These are phyloP conservation scores for Ampelocalamus luodianensis DNA, from an alignment of 176 grass and related monocot species.

Conservation along the genomic window DNA sequence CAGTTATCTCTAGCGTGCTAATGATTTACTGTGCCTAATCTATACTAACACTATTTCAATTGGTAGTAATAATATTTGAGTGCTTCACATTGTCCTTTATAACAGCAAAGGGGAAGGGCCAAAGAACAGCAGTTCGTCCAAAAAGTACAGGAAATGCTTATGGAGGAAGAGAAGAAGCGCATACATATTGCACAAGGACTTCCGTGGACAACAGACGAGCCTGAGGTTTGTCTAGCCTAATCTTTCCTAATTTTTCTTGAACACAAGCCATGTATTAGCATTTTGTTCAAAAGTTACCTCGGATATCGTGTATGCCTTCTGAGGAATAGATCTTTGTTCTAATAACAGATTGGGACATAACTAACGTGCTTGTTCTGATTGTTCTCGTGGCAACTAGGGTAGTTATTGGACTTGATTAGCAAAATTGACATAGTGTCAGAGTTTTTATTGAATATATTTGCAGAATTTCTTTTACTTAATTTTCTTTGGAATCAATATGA, in stretches of 20 bases:
- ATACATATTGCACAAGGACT: conserved; percentile 88
- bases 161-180: conserved; percentile 78
- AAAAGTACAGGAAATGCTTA: conserved; percentile 83
- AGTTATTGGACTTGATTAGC: conserved; percentile 16
- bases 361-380: not conserved
- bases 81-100: not conserved
- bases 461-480: not conserved
- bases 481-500: not conserved
- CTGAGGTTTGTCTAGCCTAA: conserved; percentile 59
- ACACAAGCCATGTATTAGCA: not conserved
- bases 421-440: not conserved
- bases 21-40: conserved; percentile 1
- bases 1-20: not conserved
- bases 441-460: not conserved
- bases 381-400: conserved; percentile 16
- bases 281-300: not conserved
- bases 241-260: not conserved
- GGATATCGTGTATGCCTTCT: not conserved
- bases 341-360: not conserved
- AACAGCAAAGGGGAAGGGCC: conserved; percentile 78
- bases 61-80: not conserved
- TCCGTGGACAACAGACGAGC: conserved; percentile 92
- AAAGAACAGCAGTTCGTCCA: conserved; percentile 83
- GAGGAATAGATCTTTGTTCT: not conserved
- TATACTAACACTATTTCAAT: not conserved